A percentile compares a stretch with the other conserved stretches of the same genome.
phyloP scores from a whole-genome alignment of 768 basidiomycete species.

The Kwoniella sp. region DNA sequence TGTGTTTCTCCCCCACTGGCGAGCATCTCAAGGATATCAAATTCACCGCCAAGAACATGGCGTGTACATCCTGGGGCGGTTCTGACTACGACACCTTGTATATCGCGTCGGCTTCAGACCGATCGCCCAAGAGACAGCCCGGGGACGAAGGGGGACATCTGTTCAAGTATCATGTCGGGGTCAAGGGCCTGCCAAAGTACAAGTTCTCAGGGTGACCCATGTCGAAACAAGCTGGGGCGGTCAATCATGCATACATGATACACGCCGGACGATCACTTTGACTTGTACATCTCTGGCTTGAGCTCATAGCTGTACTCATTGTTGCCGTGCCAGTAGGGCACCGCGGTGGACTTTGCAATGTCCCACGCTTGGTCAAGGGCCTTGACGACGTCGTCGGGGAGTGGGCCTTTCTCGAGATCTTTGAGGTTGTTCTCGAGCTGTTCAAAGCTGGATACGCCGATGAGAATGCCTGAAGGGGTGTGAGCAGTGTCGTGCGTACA shows the following conservation, averaged over 20 bases:
- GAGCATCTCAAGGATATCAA: conserved; percentile 21
- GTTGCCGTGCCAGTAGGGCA: conserved; percentile 51
- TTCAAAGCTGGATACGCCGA: conserved; percentile 60
- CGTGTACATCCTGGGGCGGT: conserved; percentile 24
- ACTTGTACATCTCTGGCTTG: conserved; percentile 21
- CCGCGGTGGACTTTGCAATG: conserved; percentile 52
- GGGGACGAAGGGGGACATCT: conserved; percentile 20
- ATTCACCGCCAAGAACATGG: conserved; percentile 24
- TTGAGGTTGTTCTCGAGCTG: conserved; percentile 56
- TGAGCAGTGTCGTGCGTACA: neutral
- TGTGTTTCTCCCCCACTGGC: conserved; percentile 15
- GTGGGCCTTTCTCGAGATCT: conserved; percentile 56
- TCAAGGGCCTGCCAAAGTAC: conserved; percentile 19
- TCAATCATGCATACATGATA: no score
- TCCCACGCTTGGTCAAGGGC: conserved; percentile 58
- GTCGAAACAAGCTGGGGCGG: no score
- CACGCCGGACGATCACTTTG: no score
- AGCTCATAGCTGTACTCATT: conserved; percentile 37
- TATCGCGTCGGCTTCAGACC: conserved; percentile 17
- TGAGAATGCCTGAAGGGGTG: conserved; percentile 51
- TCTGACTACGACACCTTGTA: conserved; percentile 22
- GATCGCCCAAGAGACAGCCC: neutral
- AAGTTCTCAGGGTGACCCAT: conserved; percentile 14
- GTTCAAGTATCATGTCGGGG: conserved; percentile 22
- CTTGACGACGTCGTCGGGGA: conserved; percentile 59